Evolutionary conservation across 345 rosid genomes (phyloP).

Genomic region (Lepidium africanum): DNA sequence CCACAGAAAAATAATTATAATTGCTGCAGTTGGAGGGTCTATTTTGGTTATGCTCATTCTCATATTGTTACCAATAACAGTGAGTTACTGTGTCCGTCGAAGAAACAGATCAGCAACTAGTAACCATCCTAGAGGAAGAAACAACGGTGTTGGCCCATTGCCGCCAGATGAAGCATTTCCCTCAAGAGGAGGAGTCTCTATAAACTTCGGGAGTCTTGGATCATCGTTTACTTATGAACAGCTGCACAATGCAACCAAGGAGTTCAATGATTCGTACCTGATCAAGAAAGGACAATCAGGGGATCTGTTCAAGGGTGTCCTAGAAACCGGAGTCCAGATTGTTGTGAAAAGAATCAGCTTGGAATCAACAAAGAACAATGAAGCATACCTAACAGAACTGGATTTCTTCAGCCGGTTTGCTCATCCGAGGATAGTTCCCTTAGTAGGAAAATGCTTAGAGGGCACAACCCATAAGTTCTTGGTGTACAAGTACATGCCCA

Average conservation of each 20-base stretch:
- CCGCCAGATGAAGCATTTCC: slow-evolving; percentile 43
- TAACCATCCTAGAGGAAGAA: slow-evolving; percentile 29
- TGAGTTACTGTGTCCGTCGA: slow-evolving; percentile 43
- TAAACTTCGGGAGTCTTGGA: slow-evolving; percentile 42
- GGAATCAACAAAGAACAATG: slow-evolving; percentile 39
- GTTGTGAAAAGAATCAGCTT: slow-evolving; percentile 60
- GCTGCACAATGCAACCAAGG: slow-evolving; percentile 49
- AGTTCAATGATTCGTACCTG: slow-evolving; percentile 52
- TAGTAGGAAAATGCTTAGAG: slow-evolving; percentile 78
- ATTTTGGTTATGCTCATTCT: slow-evolving; percentile 40
- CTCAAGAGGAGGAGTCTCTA: slow-evolving; percentile 36
- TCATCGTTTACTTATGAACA: slow-evolving; percentile 60
- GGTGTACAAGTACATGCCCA: slow-evolving; percentile 81
- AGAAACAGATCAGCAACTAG: slow-evolving; percentile 22
- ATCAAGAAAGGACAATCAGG: slow-evolving; percentile 88
- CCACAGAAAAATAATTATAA: slow-evolving; percentile 39
- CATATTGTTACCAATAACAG: slow-evolving; percentile 32
- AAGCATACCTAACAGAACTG: slow-evolving; percentile 48
- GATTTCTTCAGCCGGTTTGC: slow-evolving; percentile 64
- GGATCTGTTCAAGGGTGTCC: slow-evolving; percentile 55
- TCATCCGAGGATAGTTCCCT: slow-evolving; percentile 65
- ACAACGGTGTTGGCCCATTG: slow-evolving; percentile 47
- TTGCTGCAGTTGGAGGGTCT: slow-evolving; percentile 71
- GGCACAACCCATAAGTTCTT: slow-evolving; percentile 59
- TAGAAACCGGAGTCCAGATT: slow-evolving; percentile 51